Base-by-base conservation (phyloP, 192 early-diverging fungal species). In the Podila minutissima region DNA sequence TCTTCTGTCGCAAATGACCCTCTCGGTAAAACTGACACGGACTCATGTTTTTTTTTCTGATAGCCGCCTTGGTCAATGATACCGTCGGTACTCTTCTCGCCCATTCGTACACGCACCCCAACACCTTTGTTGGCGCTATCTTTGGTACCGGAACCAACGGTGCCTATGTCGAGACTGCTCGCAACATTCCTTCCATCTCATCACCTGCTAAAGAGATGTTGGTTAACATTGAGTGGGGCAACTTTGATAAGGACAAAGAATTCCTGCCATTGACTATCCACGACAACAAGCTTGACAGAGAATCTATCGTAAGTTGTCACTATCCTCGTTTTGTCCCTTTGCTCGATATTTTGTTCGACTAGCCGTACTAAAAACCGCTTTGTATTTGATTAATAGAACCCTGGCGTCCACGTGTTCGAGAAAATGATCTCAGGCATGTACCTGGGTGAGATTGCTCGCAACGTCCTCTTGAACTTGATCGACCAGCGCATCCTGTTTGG, bases 201-300 rank as follows among this genome's bases (percentile, higher is more conserved):
- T 53, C 55, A 3, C 63, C 65, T n/a, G 48, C 74, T 10, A 62
- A 82, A 12, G 90, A 93, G 65, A 97, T 98, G 95, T 89, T 95
- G 64, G 88, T 98, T 83, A 98, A 97, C 79, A 96, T 91, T 71
- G 97, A 98, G 75, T 98, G 97, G 97, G 97, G 97, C 75, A 95
- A 94, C 35, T 96, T 93, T 78, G 94, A 95, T 83, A 88, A 89
- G 62, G 92, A 94, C 22, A 79, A 79, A 60, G 37, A 13, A 35
- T 88, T 93, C n/a, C 86, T 98, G 26, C 96, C 96, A 38, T 84
- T 92, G 70, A 96, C 94, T 28, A 87, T 87, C 82, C 95, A 92
- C 83, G 97, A 98, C 82, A 88, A 90, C 74, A 89, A 91, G 65
- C 85, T 96, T 55, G 95, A 96, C 78, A 88, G 93, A 38, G 90